Evolutionary conservation across 1,284 basidiomycete species (phyloP).

Genomic region (Cryptococcus hybrid): DNA sequence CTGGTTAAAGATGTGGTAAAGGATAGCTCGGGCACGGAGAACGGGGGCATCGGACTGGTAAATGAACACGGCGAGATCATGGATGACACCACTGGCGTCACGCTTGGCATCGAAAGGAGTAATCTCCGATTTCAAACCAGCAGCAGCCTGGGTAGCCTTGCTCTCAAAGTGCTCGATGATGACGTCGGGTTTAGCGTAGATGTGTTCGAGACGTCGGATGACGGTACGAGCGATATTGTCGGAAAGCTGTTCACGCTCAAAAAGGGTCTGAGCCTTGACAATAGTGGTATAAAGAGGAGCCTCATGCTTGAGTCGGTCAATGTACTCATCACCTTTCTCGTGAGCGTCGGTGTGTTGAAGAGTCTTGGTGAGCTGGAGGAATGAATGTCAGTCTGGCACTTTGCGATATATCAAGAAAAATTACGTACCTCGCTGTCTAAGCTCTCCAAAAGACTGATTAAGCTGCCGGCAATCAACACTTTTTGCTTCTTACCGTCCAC

Average conservation of each 20-base stretch:
- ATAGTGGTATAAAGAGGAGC: constrained; percentile 92
- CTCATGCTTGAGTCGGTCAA: constrained; percentile 93
- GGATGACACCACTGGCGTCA: constrained; percentile 66
- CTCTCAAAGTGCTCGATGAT: constrained; percentile 90
- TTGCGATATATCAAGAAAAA: not conserved
- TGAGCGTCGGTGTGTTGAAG: constrained; percentile 99
- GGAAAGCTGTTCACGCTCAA: constrained; percentile 71
- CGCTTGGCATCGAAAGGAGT: constrained; percentile 60
- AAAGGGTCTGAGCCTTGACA: constrained; percentile 85
- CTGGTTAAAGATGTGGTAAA: constrained; percentile 96
- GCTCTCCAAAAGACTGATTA: constrained; percentile 93
- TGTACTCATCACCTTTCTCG: constrained; percentile 82
- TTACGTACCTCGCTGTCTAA: constrained; percentile 77
- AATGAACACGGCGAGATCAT: constrained; percentile 84
- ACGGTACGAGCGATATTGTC: constrained; percentile 84
- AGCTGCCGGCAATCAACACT: constrained; percentile 72
- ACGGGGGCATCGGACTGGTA: constrained; percentile 91
- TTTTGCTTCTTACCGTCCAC: constrained; percentile 42
- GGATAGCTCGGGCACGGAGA: constrained; percentile 92
- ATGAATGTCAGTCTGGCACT: not conserved
- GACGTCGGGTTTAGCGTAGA: constrained; percentile 97
- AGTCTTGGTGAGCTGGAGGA: constrained; percentile 76
- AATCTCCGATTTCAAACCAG: constrained; percentile 61
- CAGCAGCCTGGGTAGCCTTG: constrained; percentile 54
- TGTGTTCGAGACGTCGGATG: constrained; percentile 95